Evolutionary conservation across 1,284 basidiomycete species (phyloP), one percentile per base, ranked within the genome.

Genomic region (Trametes polyzona): DNA sequence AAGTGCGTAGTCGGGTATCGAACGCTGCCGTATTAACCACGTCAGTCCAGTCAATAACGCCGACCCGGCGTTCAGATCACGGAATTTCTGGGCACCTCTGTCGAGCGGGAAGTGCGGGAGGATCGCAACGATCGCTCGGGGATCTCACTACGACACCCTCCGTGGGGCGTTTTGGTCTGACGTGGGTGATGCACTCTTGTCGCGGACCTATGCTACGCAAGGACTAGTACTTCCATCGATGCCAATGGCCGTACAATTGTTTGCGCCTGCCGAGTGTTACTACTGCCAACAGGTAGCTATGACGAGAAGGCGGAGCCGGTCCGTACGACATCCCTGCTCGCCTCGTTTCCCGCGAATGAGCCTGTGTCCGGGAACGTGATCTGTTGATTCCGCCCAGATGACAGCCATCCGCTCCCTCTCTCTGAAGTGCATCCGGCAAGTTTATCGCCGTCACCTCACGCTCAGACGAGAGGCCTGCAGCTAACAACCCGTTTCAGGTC

Each of bases 61-160:
- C 17, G n/a, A 10, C n/a, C 16, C 6, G 8, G 19, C 27, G 2
- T 24, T 19, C 9, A 43, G 39, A 14, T 33, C 35, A 30, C 12
- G 36, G 12, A 1, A 16, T 6, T n/a, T 8, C 17, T 17, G n/a
- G n/a, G n/a, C n/a, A n/a, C 19, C 19, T 30, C 21, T 27, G 16
- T 24, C 35, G 9, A 16, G 30, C 24, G 40, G 48, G 47, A 52
- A 48, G 56, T 58, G 57, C 59, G 62, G 48, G 41, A 53, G 29
- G 40, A 59, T 44, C 57, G 59, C 54, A 61, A 5, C 17, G 26
- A 53, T 47, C 43, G 30, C 17, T 29, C 44, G 44, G 47, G 9
- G 39, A 32, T 40, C 49, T 39, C 16, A 23, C 39, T 10, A 17
- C 27, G 26, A 21, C 39, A 47, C 47, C 23, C 17, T 29, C 42